phyloP scores from a whole-genome alignment of 2,329 filamentous ascomycete species.

The Claviceps maximensis region DNA sequence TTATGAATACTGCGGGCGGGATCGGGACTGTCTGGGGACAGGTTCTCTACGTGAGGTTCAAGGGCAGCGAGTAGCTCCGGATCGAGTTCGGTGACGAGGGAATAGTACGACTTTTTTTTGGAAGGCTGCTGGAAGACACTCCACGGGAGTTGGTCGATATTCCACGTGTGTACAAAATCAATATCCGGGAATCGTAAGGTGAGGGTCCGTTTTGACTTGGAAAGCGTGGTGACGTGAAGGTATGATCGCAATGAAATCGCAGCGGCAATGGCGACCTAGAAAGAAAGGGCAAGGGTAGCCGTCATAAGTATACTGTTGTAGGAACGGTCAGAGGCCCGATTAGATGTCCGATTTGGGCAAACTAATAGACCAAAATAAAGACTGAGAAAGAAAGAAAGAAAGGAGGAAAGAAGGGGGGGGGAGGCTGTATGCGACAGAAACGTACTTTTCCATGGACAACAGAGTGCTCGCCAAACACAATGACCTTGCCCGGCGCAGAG shows the following conservation, averaged over 20 bases:
- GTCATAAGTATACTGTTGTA: background rate
- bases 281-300: background rate
- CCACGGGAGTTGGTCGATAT: constrained; percentile 89
- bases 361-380: background rate
- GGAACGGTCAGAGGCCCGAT: background rate
- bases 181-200: constrained; percentile 87
- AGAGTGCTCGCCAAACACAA: constrained; percentile 94
- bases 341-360: background rate
- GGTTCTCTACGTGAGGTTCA: constrained; percentile 59
- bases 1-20: constrained; percentile 74
- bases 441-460: constrained; percentile 90
- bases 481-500: constrained; percentile 94
- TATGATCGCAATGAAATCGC: constrained; percentile 93
- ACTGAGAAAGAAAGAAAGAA: background rate
- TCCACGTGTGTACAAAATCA: constrained; percentile 79
- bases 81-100: constrained; percentile 73
- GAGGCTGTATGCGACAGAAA: background rate
- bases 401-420: too few species aligned
- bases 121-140: constrained; percentile 59
- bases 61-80: constrained; percentile 68
- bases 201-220: constrained; percentile 81
- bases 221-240: constrained; percentile 85
- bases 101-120: constrained; percentile 94
- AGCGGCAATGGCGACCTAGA: constrained; percentile 77
- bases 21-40: constrained; percentile 55